phyloP scores from a whole-genome alignment of 129 eudicot species.

The Flaveria robusta region DNA sequence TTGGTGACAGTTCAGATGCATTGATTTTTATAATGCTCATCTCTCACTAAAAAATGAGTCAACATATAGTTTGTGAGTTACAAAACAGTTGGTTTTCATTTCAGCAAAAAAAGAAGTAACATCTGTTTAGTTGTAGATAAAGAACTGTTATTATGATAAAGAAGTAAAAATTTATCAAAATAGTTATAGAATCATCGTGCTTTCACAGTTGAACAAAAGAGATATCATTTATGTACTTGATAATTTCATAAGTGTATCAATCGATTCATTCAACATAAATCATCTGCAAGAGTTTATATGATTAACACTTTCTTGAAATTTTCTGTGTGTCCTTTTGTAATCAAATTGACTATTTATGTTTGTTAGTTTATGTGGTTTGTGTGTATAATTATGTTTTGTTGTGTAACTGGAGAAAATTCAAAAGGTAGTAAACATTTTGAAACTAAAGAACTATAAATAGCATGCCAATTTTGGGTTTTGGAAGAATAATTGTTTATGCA shows the following conservation, averaged over 20 bases:
- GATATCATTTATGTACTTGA: background rate
- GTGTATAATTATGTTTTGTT: background rate
- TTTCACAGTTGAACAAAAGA: background rate
- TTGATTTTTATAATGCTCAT: background rate
- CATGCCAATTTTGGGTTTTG: background rate
- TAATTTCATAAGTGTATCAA: background rate
- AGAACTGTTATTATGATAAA: background rate
- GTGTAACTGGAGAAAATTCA: background rate
- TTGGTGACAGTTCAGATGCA: slow-evolving; percentile 1
- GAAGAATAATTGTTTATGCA: background rate
- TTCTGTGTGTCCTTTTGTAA: background rate
- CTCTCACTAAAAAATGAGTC: background rate
- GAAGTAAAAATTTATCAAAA: background rate
- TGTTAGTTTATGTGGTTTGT: background rate
- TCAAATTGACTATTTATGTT: slow-evolving; percentile 7
- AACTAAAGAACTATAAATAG: too few species aligned
- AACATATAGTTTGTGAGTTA: background rate
- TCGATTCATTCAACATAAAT: background rate
- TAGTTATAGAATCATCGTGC: background rate
- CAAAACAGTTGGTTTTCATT: background rate
- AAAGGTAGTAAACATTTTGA: background rate
- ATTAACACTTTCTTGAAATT: background rate
- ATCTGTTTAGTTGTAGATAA: background rate
- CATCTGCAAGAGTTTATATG: background rate
- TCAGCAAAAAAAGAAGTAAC: background rate